Conservation (phyloP, 2,329 filamentous ascomycete species). For the Cercospora sojina region DNA sequence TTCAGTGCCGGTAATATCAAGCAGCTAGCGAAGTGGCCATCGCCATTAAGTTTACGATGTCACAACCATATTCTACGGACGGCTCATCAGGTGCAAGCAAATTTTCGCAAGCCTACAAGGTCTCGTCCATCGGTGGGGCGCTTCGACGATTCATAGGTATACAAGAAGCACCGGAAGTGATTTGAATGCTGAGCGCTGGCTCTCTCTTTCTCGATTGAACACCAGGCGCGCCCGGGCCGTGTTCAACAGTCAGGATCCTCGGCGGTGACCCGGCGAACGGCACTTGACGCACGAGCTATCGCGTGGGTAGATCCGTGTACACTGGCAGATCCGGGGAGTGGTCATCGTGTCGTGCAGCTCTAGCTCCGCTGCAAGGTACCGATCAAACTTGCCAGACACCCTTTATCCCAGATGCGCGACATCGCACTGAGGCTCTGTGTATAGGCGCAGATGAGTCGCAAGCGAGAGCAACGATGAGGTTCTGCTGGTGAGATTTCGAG, state of each 20-base stretch:
- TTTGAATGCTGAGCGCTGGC: background rate
- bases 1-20: background rate
- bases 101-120: background rate
- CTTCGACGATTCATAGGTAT: background rate
- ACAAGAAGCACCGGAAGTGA: background rate
- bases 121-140: background rate
- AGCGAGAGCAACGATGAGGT: background rate
- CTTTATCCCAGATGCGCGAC: background rate
- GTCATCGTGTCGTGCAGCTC: constrained; percentile 19
- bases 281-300: constrained; percentile 8
- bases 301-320: constrained; percentile 1
- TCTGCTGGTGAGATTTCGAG: background rate
- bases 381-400: background rate
- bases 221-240: background rate
- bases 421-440: background rate
- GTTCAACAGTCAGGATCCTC: constrained; percentile 1
- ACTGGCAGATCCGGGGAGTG: constrained; percentile 15
- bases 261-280: constrained; percentile 16
- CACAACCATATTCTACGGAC: background rate
- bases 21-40: background rate
- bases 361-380: constrained; percentile 18
- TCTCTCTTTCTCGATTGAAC: background rate
- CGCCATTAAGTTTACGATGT: background rate
- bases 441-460: background rate
- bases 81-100: background rate